Percentiles rank a stretch among this genome's conserved stretches.
Conservation (phyloP, 164 flowering plant species). For the Warburgia ugandensis region DNA sequence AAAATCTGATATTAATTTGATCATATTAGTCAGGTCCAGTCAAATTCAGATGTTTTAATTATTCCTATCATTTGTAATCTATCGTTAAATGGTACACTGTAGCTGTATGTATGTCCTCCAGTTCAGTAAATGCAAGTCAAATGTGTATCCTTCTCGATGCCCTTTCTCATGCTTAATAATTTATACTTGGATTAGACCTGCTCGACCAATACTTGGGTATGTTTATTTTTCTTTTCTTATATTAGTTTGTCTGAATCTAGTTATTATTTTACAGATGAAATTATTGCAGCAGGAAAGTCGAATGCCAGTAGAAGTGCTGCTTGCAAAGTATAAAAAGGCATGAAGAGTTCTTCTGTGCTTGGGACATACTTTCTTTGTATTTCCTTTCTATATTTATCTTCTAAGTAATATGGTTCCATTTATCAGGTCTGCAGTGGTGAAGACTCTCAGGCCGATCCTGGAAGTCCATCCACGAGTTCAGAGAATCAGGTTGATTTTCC, state of each 20-base stretch:
- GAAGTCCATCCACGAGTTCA: constrained; percentile 42
- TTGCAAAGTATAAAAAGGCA: constrained; percentile 83
- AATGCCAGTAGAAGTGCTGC: constrained; percentile 75
- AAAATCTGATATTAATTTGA: no score
- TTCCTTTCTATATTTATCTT: constrained; percentile 2
- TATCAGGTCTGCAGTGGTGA: constrained; percentile 30
- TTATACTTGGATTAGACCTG: no score
- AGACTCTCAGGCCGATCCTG: constrained; percentile 40
- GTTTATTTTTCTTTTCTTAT: constrained; percentile 1
- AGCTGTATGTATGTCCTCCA: no score
- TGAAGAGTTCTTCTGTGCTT: no score
- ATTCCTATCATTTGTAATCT: no score
- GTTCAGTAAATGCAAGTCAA: no score
- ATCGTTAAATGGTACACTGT: no score
- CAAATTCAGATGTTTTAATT: no score
- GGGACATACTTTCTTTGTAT: not conserved
- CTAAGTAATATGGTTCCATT: constrained; percentile 6
- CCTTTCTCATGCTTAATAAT: no score
- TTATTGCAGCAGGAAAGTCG: constrained; percentile 88
- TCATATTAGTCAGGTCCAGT: no score
- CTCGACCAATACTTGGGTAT: no score
- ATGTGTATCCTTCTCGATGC: no score
- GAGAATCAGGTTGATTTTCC: constrained; percentile 37
- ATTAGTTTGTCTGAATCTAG: constrained; percentile 11
- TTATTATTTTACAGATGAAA: constrained; percentile 56